phyloP scores from a whole-genome alignment of 176 grass and related monocot species.

The Pontederia crassipes region DNA sequence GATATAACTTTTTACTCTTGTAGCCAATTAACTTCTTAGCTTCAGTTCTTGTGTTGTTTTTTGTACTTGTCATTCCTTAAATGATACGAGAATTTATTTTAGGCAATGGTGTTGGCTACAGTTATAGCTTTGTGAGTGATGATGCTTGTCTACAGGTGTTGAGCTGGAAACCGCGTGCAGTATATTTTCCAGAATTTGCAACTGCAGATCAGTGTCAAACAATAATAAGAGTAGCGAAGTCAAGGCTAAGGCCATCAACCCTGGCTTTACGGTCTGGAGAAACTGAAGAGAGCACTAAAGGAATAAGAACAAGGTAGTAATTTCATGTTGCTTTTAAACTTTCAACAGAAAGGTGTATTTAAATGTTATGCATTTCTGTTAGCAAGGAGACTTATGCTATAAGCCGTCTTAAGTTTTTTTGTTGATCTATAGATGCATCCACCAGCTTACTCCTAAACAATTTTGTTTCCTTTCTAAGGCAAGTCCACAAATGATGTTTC shows the following conservation, averaged over 20 bases:
- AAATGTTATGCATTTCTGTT: neutral
- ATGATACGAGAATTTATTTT: neutral
- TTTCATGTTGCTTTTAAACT: neutral
- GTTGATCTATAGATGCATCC: too few relatives aligned
- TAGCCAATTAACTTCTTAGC: too few relatives aligned
- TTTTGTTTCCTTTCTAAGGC: too few relatives aligned
- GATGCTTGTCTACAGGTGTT: conserved; percentile 63
- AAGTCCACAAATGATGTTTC: too few relatives aligned
- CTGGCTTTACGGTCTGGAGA: conserved; percentile 87
- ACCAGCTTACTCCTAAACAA: too few relatives aligned
- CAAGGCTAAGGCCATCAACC: conserved; percentile 67
- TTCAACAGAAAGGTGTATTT: conserved; percentile 1
- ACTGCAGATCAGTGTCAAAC: conserved; percentile 70
- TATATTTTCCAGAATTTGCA: conserved; percentile 84
- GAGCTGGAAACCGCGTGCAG: conserved; percentile 87
- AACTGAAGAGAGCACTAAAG: conserved; percentile 63
- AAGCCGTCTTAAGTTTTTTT: too few relatives aligned
- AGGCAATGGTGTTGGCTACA: neutral
- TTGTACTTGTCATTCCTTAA: neutral
- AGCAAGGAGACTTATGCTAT: too few relatives aligned
- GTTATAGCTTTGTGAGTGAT: conserved; percentile 5
- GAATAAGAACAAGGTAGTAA: conserved; percentile 91
- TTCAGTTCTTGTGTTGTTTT: too few relatives aligned
- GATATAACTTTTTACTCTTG: too few relatives aligned
- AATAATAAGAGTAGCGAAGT: conserved; percentile 58